A percentile compares a stretch with the other conserved stretches of the same genome.
Evolutionary conservation across 2,329 filamentous ascomycete species (phyloP).

Genomic region (Cadophora sp.): DNA sequence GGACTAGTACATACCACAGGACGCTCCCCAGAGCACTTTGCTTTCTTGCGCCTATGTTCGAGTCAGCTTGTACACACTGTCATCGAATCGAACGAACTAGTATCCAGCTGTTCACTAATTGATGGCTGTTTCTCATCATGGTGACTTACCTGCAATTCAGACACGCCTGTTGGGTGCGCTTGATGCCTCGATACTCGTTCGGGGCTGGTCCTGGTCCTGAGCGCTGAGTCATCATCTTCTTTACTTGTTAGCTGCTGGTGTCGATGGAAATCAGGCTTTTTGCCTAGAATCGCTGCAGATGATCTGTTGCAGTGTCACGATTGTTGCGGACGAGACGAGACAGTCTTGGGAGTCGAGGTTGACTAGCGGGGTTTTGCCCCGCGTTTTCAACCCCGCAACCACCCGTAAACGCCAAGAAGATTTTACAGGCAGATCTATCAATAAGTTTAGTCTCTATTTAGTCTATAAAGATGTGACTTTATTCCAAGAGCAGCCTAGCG

Average conservation of each 20-base stretch:
- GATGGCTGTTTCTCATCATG: not conserved
- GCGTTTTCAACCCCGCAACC: not conserved
- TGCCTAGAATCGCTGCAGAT: not conserved
- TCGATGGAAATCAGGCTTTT: no score
- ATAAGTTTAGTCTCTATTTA: not conserved
- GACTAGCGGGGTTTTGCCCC: not conserved
- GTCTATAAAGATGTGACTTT: not conserved
- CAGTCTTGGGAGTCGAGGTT: not conserved
- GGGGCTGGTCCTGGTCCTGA: not conserved
- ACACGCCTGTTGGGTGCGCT: not conserved
- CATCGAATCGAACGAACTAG: not conserved
- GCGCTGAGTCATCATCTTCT: not conserved
- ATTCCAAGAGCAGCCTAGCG: not conserved
- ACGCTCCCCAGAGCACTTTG: slow-evolving; percentile 27
- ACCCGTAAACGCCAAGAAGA: not conserved
- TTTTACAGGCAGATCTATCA: not conserved
- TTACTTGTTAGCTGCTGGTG: not conserved
- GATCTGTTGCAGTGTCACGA: not conserved
- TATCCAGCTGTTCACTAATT: not conserved
- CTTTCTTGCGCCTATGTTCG: not conserved
- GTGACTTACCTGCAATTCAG: not conserved
- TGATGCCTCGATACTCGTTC: not conserved
- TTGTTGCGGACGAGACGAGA: not conserved
- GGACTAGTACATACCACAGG: no score
- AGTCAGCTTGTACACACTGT: not conserved